Conservation (phyloP, 352 stramenopile genomes). For the Phytophthora hybrid region DNA sequence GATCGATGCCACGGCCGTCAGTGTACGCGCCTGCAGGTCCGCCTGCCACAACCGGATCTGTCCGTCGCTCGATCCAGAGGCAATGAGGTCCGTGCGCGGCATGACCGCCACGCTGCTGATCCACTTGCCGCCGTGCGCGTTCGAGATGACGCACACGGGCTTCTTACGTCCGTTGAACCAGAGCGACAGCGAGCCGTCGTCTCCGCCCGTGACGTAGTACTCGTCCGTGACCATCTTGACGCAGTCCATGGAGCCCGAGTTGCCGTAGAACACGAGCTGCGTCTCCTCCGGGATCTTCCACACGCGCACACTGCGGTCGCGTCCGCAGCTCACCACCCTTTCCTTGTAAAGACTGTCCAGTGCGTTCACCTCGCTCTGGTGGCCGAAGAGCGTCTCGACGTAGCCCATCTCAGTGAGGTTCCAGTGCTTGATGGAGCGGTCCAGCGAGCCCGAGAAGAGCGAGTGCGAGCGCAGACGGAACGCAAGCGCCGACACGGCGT, state of each 20-base stretch:
- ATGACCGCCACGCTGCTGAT: slow-evolving; percentile 91
- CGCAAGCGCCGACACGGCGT: slow-evolving; percentile 85
- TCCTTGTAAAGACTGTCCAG: slow-evolving; percentile 93
- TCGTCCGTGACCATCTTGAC: slow-evolving; percentile 93
- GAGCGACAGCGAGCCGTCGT: slow-evolving; percentile 91
- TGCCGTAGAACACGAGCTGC: slow-evolving; percentile 94
- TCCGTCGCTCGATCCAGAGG: slow-evolving; percentile 92
- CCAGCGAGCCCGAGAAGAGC: slow-evolving; percentile 93
- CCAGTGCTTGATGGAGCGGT: slow-evolving; percentile 95
- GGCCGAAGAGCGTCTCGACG: slow-evolving; percentile 95
- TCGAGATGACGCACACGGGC: slow-evolving; percentile 79
- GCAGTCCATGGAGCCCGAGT: slow-evolving; percentile 92
- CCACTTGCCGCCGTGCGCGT: slow-evolving; percentile 93
- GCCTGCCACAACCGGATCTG: slow-evolving; percentile 92
- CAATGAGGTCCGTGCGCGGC: slow-evolving; percentile 91
- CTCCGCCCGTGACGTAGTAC: slow-evolving; percentile 93
- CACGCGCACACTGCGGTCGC: slow-evolving; percentile 92
- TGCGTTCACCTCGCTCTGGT: slow-evolving; percentile 91
- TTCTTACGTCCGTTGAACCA: slow-evolving; percentile 96
- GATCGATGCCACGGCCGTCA: slow-evolving; percentile 77
- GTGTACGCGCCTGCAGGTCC: slow-evolving; percentile 73
- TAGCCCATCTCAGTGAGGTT: slow-evolving; percentile 96
- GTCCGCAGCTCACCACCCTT: slow-evolving; percentile 90
- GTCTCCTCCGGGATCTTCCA: slow-evolving; percentile 97
- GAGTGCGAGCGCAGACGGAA: slow-evolving; percentile 91